Evolutionary conservation across 306 rosid genomes (phyloP), one percentile per base, ranked within the genome.

Genomic region (Dalbergia oliveri): DNA sequence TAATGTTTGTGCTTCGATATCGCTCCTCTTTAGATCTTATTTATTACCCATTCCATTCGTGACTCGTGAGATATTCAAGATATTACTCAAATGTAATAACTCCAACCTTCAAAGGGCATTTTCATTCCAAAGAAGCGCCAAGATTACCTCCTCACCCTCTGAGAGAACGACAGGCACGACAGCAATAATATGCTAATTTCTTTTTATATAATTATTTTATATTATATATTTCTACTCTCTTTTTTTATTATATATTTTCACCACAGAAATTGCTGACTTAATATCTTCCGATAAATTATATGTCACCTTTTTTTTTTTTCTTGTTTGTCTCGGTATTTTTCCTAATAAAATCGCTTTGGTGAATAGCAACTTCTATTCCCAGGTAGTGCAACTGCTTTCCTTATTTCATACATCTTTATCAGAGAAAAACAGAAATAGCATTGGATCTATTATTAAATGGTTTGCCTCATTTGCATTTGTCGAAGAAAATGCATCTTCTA

Each of bases 81-180:
- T 59, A 37, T 37, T 37, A 37, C 21, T 21, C 3, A 59, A 63
- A 5, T 47, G 86, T 82, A 87, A 85, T 59, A 69, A 60, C 68
- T 11, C 3, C 0, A 21, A 56, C 79, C 56, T 72, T 82, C 43
- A 0, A 77, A 85, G 87, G 91, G 77, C 79, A 19, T 79, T 77
- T 26, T 86, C 54, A 70, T 58, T 82, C 63, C 11, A 9, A 57
- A 67, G 5, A 88, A 70, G 67, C 74, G 68, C 86, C 88, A 87
- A 84, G 2, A 47, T 79, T 59, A 34, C 69, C 65, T 78, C 63
- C n/a, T 69, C 73, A n/a, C 56, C 44, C 81, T 82, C 82, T 6
- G 12, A 18, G 37, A 79, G 64, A 57, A 66, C 51, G 79, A 47
- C 75, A 47, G 15, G 69, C 79, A 82, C 77, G 73, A 6, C 77